Conservation (phyloP, 306 rosid species). For the Ormosia semicastrata region DNA sequence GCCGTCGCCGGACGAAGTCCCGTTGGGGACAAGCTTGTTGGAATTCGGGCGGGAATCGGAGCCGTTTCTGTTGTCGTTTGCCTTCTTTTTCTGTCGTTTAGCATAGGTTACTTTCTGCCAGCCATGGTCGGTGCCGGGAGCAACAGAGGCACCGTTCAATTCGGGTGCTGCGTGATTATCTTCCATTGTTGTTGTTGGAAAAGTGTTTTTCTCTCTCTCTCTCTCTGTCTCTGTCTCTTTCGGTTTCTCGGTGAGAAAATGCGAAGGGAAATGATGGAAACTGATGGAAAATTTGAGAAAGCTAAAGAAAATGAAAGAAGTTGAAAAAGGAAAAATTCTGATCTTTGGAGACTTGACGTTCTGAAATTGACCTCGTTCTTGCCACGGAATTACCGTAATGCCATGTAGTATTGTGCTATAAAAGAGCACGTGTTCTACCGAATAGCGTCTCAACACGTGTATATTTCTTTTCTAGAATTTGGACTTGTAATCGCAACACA, state of each 20-base stretch:
- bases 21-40: conserved; percentile 36
- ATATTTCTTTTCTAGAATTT: no score
- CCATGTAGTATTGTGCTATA: conserved; percentile 37
- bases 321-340: background rate
- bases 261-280: background rate
- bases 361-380: conserved; percentile 32
- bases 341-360: conserved; percentile 38
- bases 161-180: conserved; percentile 33
- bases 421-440: conserved; percentile 34
- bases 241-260: conserved; percentile 7
- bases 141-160: conserved; percentile 15
- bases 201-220: background rate
- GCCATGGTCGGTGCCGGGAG: conserved; percentile 60
- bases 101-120: conserved; percentile 96
- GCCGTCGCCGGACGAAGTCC: conserved; percentile 36
- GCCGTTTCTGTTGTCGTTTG: conserved; percentile 21
- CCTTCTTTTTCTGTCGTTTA: conserved; percentile 74
- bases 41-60: conserved; percentile 41
- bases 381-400: conserved; percentile 29
- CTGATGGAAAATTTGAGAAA: conserved; percentile 19
- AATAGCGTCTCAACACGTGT: conserved; percentile 33
- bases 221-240: background rate
- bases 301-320: background rate
- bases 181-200: conserved; percentile 43
- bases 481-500: background rate